Evolutionary conservation across 2,329 filamentous ascomycete genomes (phyloP).

Genomic region (Uncinocarpus reesii): DNA sequence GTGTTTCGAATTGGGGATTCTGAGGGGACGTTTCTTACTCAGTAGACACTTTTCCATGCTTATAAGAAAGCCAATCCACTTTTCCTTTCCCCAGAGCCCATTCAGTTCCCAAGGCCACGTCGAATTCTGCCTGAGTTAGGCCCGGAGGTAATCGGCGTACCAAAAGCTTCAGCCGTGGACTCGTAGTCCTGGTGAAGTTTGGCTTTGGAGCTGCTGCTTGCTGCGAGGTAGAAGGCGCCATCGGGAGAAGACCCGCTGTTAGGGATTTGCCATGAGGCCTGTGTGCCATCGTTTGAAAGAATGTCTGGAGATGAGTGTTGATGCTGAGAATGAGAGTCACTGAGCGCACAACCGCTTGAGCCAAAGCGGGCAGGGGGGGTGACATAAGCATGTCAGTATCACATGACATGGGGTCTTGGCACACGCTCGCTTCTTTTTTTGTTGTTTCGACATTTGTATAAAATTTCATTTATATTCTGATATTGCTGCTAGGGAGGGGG

Average conservation of each 20-base stretch:
- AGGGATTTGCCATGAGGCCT: neutral
- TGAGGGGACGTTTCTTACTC: slow-evolving; percentile 51
- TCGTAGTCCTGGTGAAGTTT: slow-evolving; percentile 30
- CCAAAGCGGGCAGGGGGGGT: no score
- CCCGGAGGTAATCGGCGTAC: slow-evolving; percentile 77
- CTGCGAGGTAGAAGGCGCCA: slow-evolving; percentile 39
- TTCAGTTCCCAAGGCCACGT: slow-evolving; percentile 59
- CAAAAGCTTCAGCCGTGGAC: slow-evolving; percentile 68
- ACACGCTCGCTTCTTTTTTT: no score
- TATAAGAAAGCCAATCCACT: slow-evolving; percentile 72
- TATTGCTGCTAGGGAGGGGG: no score
- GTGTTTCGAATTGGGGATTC: neutral
- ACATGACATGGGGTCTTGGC: no score
- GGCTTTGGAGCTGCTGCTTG: slow-evolving; percentile 16
- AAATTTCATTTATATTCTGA: no score
- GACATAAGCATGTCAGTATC: no score
- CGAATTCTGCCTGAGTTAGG: slow-evolving; percentile 69
- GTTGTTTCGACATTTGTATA: no score
- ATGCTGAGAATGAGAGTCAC: no score
- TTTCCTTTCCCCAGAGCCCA: slow-evolving; percentile 75
- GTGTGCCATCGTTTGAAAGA: neutral
- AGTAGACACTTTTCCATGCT: slow-evolving; percentile 65
- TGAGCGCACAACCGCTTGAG: no score
- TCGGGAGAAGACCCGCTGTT: slow-evolving; percentile 35
- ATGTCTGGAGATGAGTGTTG: neutral